Percentiles rank a stretch among this genome's conserved stretches.
phyloP scores from a whole-genome alignment of 345 rosid genomes.

The Kandelia obovata region DNA sequence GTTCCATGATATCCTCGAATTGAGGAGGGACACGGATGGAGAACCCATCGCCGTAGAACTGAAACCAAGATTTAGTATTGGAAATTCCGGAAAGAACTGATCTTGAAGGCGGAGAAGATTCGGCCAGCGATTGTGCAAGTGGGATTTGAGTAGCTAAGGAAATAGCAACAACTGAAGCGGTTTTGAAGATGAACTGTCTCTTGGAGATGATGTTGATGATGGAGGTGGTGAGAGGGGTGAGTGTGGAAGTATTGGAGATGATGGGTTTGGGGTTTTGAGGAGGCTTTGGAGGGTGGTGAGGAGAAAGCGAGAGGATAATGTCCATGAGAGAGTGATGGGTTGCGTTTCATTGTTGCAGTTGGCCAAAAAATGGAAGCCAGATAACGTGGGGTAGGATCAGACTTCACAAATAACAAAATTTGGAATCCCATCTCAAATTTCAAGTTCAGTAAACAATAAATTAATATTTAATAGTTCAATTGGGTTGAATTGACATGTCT shows the following conservation, averaged over 20 bases:
- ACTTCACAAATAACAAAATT: neutral
- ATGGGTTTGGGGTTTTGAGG: constrained; percentile 22
- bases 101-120: constrained; percentile 44
- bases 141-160: constrained; percentile 43
- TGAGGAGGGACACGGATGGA: constrained; percentile 83
- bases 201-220: constrained; percentile 27
- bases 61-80: constrained; percentile 82
- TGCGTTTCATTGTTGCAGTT: constrained; percentile 24
- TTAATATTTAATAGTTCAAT: too few species aligned
- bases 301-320: constrained; percentile 48
- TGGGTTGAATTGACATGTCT: too few species aligned
- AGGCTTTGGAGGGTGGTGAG: constrained; percentile 23
- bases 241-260: constrained; percentile 15
- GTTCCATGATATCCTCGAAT: constrained; percentile 78
- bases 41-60: constrained; percentile 81
- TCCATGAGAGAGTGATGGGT: constrained; percentile 50
- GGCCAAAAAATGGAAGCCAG: constrained; percentile 26
- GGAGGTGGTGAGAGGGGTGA: constrained; percentile 8
- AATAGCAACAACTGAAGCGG: constrained; percentile 40
- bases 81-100: constrained; percentile 50
- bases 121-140: constrained; percentile 47
- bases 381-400: constrained; percentile 36
- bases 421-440: too few species aligned
- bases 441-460: too few species aligned
- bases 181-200: constrained; percentile 50